Base-by-base conservation (phyloP, 208 protist species). In the Eutreptiella sp. region DNA sequence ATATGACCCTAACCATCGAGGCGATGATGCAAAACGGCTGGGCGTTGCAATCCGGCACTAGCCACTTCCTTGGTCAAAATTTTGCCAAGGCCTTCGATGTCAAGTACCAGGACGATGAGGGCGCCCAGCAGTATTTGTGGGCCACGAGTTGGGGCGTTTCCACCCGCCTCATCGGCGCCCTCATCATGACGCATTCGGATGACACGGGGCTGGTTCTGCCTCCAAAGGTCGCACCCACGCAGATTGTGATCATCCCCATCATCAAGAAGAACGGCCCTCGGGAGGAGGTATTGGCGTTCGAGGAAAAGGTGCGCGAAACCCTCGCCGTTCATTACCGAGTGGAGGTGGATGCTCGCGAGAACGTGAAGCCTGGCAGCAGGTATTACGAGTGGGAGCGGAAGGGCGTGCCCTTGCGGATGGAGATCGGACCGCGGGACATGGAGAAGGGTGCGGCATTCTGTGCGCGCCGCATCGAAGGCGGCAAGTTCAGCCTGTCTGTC, bases 1-100 rank as follows among this genome's bases (percentile, higher is more conserved):
- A 71, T 4, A 53, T 59, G 21, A 71, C 69, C 0, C 61, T 57
- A 43, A 71, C 66, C 14, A 66, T 75, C 28, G 69, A 75, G 38
- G 62, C 50, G 5, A 27, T 68, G n/a, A 55, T 63, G 47, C 62
- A 59, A 23, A 68, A 58, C 39, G 63, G 63, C 43, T 55, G 48
- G 52, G 63, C 57, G 28, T 28, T 68, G 27, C 63, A 73, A 54
- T 43, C 32, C 33, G 68, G 63, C 31, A 70, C 68, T 26, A 46
- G 38, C 23, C 69, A 75, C 63, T 71, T 71, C 39, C 69, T 75
- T 0, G 69, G 69, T 0, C 69, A 72, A 33, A 71, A 67, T 41
- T 75, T 75, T 31, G 61, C 69, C 3, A 64, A 66, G 43, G 57
- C 66, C 0, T 75, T 70, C 34, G 64, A 67, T 42, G 64, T 67